Conservation (phyloP, 2,329 filamentous ascomycete species). For the Arthrinium puccinioides region DNA sequence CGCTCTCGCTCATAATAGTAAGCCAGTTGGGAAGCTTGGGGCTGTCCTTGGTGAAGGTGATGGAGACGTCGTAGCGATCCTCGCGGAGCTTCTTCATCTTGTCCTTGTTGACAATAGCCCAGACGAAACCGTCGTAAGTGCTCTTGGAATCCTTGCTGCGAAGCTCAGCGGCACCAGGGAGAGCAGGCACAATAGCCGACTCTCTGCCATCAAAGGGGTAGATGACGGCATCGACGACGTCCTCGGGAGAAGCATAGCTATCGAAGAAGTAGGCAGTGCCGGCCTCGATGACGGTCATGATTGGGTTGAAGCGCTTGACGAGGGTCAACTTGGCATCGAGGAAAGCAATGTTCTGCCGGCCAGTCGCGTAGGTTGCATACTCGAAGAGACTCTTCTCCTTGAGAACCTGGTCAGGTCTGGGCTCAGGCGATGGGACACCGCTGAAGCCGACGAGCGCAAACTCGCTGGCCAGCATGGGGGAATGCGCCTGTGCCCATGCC, state of each 20-base stretch:
- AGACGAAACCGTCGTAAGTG: constrained; percentile 85
- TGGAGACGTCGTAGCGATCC: constrained; percentile 87
- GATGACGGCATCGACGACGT: constrained; percentile 67
- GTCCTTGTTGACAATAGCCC: constrained; percentile 92
- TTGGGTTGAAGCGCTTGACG: constrained; percentile 81
- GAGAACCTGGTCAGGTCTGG: constrained; percentile 50
- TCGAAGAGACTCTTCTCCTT: constrained; percentile 86
- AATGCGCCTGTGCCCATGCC: constrained; percentile 72
- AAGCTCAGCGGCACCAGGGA: constrained; percentile 52
- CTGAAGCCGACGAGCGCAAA: constrained; percentile 83
- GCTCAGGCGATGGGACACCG: constrained; percentile 43
- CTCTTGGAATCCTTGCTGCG: constrained; percentile 53
- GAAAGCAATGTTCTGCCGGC: constrained; percentile 88
- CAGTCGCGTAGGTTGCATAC: constrained; percentile 81
- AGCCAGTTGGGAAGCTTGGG: constrained; percentile 82
- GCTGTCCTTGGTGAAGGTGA: constrained; percentile 90
- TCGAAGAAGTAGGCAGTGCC: constrained; percentile 74
- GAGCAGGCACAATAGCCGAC: constrained; percentile 62
- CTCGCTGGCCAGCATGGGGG: constrained; percentile 65
- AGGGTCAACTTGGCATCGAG: constrained; percentile 77
- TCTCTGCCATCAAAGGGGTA: constrained; percentile 95
- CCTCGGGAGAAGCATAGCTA: constrained; percentile 58
- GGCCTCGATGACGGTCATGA: constrained; percentile 53
- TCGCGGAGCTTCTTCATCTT: constrained; percentile 84
- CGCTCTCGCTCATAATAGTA: constrained; percentile 94